Conservation (phyloP, 2,329 filamentous ascomycete species). For the Penicillium oxalicum region DNA sequence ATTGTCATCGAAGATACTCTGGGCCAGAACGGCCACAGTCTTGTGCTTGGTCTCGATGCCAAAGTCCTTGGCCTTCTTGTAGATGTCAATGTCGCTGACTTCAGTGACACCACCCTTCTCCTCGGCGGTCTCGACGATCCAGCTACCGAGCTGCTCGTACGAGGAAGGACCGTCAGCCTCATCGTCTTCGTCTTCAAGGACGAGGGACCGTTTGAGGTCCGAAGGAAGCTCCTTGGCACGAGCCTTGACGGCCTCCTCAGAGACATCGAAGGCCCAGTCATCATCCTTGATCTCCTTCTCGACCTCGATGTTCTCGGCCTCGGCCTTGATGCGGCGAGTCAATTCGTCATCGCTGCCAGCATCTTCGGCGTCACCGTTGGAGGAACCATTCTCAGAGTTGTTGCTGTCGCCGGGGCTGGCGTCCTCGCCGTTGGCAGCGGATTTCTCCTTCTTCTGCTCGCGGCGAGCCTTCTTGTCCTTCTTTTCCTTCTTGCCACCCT, state of each 20-base stretch:
- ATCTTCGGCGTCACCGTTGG: slow-evolving; percentile 62
- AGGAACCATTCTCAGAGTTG: slow-evolving; percentile 56
- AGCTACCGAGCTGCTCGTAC: slow-evolving; percentile 89
- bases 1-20: slow-evolving; percentile 88
- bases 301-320: slow-evolving; percentile 66
- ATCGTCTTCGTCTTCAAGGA: slow-evolving; percentile 71
- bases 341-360: slow-evolving; percentile 88
- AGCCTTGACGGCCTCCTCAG: slow-evolving; percentile 87
- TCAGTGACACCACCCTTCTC: slow-evolving; percentile 67
- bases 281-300: slow-evolving; percentile 70
- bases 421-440: slow-evolving; percentile 52
- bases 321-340: slow-evolving; percentile 64
- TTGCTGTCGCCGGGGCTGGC: slow-evolving; percentile 62
- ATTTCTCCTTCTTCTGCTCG: slow-evolving; percentile 69
- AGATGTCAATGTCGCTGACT: slow-evolving; percentile 84
- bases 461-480: slow-evolving; percentile 80
- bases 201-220: slow-evolving; percentile 88
- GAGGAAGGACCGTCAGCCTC: slow-evolving; percentile 70
- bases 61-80: slow-evolving; percentile 92
- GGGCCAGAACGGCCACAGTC: slow-evolving; percentile 83
- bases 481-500: slow-evolving; percentile 95
- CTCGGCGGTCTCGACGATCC: slow-evolving; percentile 71
- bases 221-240: slow-evolving; percentile 88
- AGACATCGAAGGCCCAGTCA: slow-evolving; percentile 95
- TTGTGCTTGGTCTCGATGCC: slow-evolving; percentile 93